Evolutionary conservation across 2,329 filamentous ascomycete genomes (phyloP), one percentile per base, ranked within the genome.

Genomic region (Dactylellina parvicollis): DNA sequence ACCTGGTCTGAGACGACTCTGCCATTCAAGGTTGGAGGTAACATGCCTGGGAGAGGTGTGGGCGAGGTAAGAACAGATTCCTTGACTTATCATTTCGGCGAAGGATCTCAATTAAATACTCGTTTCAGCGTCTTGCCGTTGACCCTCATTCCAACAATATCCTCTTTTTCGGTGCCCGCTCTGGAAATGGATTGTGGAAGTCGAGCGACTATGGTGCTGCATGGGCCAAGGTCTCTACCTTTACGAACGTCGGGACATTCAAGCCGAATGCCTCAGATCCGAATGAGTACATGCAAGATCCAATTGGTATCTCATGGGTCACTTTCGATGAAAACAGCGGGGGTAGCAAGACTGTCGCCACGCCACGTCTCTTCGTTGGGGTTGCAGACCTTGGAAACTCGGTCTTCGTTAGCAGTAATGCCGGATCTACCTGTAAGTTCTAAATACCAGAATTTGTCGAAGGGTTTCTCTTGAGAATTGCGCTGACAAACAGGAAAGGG

Each of bases 31-130:
- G 84, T 87, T 47, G 86, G 86, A 5, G 86, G 86, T 0, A 88
- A 88, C 77, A 87, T 87, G 85, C 86, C 86, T 5, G 86, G 86
- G 1, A 83, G 86, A 26, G 86, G 86, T 5, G 84, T 84, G 79
- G 86, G 86, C 14, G 86, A 72, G 87, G 76, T 67, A 74, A 24
- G 69, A n/a, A n/a, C n/a, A n/a, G n/a, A n/a, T 50, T 57, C 50
- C 14, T 47, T 3, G n/a, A n/a, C 44, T 12, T 40, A 3, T 12
- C 26, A 22, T n/a, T 5, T n/a, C 32, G 8, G 12, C 9, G 28
- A 18, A 44, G 14, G n/a, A 24, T 18, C 34, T 47, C 38, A 7
- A 42, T 16, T n/a, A 12, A 46, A 30, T 22, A 4, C n/a, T 7
- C 24, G 38, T 34, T 20, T 24, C 22, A 77, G 77, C 82, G 86